Evolutionary conservation across 306 rosid species (phyloP), one percentile per base, ranked within the genome.

Genomic region (Trichosanthes cucumerina): DNA sequence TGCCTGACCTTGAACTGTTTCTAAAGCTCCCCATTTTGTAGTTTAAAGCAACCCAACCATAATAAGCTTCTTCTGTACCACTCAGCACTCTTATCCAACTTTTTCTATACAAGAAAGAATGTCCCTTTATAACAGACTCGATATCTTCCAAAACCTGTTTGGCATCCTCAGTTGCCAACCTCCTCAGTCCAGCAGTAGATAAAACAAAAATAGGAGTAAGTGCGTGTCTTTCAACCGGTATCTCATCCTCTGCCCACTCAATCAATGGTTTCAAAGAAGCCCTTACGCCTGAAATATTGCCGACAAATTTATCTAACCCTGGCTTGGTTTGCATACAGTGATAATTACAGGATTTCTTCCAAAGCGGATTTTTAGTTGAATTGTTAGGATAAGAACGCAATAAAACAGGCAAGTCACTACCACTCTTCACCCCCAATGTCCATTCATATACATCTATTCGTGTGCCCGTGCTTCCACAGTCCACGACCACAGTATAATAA

Each of bases 321-420:
- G 96, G 97, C 78, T 90, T 88, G 4, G 98, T 93, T 88, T 93
- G 98, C 90, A 93, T 86, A 68, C 92, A 91, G 80, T 91, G 98
- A 73, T 93, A 91, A 72, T 84, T 81, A 74, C 97, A 91, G 69
- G 87, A 88, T 74, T 41, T 79, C 82, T 90, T 87, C 84, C 80
- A 54, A 73, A 88, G 84, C 15, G 86, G 82, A 75, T 50, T 83
- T 71, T n/a, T 72, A 13, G 83, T 90, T 57, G 84, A 62, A 59
- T 86, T 86, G 76, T 90, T 86, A 60, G 92, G 93, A 84, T 84
- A 90, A 0, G 90, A 83, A 84, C 82, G 85, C 81, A 91, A 79
- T 86, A 93, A 83, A 79, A 83, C 46, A 31, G 92, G 93, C 84
- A 87, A 85, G 3, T 83, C 81, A 50, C 47, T 72, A n/a, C 77